Base-by-base conservation (phyloP, 129 eudicot species). In the Helichrysum umbraculigerum region DNA sequence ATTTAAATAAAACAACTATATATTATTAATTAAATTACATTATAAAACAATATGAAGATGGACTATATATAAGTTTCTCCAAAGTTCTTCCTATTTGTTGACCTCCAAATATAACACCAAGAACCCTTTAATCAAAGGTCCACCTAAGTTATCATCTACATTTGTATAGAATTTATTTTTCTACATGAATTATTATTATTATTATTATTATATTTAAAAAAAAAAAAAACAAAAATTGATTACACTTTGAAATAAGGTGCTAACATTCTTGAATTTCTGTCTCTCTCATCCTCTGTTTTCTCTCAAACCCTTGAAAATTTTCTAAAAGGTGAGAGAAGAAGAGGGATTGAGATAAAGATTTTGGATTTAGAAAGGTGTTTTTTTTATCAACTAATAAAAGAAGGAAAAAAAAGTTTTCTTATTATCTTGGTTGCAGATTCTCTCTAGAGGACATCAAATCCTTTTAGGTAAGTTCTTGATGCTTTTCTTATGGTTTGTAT, bases 261-360 rank as follows among this genome's bases (percentile, higher is more conserved):
- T 14, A 47, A 34, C 56, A 67, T 32, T 76, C 56, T 67, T 66
- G 32, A 76, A 22, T 35, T 56, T 28, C 7, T 50, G 8, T 51
- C 74, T 34, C 39, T 68, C 80, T 52, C 78, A 68, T 77, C 75
- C 74, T 70, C 59, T 77, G 22, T 68, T 76, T 57, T 77, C 81
- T 77, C 75, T 77, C 69, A 51, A 68, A 76, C 73, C 62, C 52
- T 33, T 19, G 50, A 65, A 21, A 44, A 10, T 56, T 25, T 25
- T 77, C 68, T 37, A 33, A 28, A 77, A 25, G 59, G 21, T 77
- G 75, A 77, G 80, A 76, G 75, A 68, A 77, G 68, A 67, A 34
- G 75, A 68, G 81, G 29, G 69, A 58, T 57, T 54, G 81, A 77
- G 81, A 77, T 44, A 30, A 65, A 74, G 9, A 61, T 4, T 61